Base-by-base conservation (phyloP, 768 basidiomycete genomes). In the Pleurotus giganteus region DNA sequence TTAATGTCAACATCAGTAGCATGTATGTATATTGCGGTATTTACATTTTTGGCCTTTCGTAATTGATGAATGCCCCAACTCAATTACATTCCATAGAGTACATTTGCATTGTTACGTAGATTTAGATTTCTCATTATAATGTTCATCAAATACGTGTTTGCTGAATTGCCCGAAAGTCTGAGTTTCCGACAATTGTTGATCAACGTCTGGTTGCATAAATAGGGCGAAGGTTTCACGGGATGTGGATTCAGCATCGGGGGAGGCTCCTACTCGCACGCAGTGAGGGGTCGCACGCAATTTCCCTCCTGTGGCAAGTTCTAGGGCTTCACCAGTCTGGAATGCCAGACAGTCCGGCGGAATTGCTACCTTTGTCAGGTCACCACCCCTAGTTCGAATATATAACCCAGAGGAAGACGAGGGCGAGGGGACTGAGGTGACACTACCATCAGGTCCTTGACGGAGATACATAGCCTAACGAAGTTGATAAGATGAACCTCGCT, bases 321-420 rank as follows among this genome's bases (percentile, higher is more conserved):
- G 81, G 7, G 96, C 92, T 71, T 99, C 94, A 21, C 97, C 97
- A 0, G 94, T 98, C 69, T 99, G 97, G 70, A 99, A 98, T 2
- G 95, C 96, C 49, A 96, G 72, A 63, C 88, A 91, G 65, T 91
- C 83, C 15, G 72, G 64, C 3, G 97, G 96, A 58, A 99, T 97
- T 1, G 84, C 78, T 15, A 96, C 92, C 67, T 92, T 94, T 12
- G 83, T 84, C 24, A 95, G 68, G 21, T 83, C 74, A 2, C 89
- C 87, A 2, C 87, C 86, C 29, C 95, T 83, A 19, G 90, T 93
- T 43, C 85, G 85, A 61, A 99, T 97, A 71, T 94, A 97, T 13
- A 99, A 78, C 0, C 97, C 97, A 2, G 94, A 91, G 2, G 79
- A 71, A 0, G 86, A 74, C 0, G 88, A 88, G 5, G 94, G 94